These are phyloP conservation scores for Madurella mycetomatis DNA, from an alignment of 2,329 filamentous ascomycete genomes.

Conservation along the genomic window DNA sequence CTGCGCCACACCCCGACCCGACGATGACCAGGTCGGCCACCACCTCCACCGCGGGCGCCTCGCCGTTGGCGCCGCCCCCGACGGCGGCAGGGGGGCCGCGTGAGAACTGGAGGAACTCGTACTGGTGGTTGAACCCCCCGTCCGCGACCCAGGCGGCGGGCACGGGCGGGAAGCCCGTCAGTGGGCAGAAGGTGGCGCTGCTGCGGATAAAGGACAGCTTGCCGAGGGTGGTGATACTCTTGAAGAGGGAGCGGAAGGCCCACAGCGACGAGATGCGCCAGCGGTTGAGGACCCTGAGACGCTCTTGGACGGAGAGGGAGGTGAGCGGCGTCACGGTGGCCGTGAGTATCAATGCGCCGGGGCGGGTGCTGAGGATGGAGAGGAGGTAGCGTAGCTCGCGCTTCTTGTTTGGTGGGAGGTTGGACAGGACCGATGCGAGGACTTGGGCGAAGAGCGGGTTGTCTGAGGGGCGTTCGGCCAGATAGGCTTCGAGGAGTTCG, in stretches of 20 bases:
- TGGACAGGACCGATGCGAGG: slow-evolving; percentile 19
- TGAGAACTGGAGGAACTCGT: slow-evolving; percentile 57
- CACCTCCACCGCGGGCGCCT: slow-evolving; percentile 48
- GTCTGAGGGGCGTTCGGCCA: slow-evolving; percentile 23
- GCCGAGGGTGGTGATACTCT: slow-evolving; percentile 50
- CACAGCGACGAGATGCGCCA: slow-evolving; percentile 59
- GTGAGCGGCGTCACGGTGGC: slow-evolving; percentile 61
- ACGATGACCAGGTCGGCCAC: slow-evolving; percentile 81
- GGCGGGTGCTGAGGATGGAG: slow-evolving; percentile 42
- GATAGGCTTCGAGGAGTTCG: slow-evolving; percentile 19
- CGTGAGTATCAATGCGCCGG: slow-evolving; percentile 62
- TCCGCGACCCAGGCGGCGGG: slow-evolving; percentile 48
- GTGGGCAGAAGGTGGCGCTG: slow-evolving; percentile 48
- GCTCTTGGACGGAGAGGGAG: slow-evolving; percentile 54
- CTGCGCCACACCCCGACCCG: slow-evolving; percentile 82
- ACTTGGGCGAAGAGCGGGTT: slow-evolving; percentile 20
- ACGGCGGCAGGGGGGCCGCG: slow-evolving; percentile 33
- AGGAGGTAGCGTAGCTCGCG: slow-evolving; percentile 16
- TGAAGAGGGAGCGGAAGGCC: slow-evolving; percentile 51
- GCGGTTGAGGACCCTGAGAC: slow-evolving; percentile 56
- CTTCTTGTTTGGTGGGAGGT: slow-evolving; percentile 18
- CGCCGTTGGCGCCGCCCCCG: slow-evolving; percentile 26
- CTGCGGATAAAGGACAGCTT: slow-evolving; percentile 53
- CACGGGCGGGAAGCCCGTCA: slow-evolving; percentile 55
- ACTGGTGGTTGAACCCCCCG: slow-evolving; percentile 41